phyloP scores from a whole-genome alignment of 139 green algal species.

The Chlamydomonas sphaeroides region DNA sequence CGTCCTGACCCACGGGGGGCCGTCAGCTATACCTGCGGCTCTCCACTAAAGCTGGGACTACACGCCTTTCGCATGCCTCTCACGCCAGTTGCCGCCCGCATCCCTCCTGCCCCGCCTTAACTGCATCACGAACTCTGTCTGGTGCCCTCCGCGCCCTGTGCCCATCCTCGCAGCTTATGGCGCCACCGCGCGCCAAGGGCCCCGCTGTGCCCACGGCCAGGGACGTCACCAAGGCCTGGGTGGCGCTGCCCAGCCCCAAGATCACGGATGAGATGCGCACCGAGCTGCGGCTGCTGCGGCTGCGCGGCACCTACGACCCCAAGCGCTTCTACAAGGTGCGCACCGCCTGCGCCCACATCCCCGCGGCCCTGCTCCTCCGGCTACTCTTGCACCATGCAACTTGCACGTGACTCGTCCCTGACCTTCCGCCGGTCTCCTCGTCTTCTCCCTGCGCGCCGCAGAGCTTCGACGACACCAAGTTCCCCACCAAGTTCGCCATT shows the following conservation, averaged over 20 bases:
- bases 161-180: slow-evolving; percentile 36
- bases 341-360: too few relatives aligned
- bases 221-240: slow-evolving; percentile 42
- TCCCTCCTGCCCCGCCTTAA: background rate
- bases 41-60: slow-evolving; percentile 11
- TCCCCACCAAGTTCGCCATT: slow-evolving; percentile 81
- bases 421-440: background rate
- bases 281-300: slow-evolving; percentile 80
- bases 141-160: background rate
- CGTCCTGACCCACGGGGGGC: slow-evolving; percentile 26
- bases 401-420: too few relatives aligned
- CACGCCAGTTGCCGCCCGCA: too few relatives aligned
- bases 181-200: slow-evolving; percentile 50
- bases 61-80: background rate
- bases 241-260: slow-evolving; percentile 17
- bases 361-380: too few relatives aligned
- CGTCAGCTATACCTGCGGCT: background rate
- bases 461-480: slow-evolving; percentile 72
- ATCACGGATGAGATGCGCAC: slow-evolving; percentile 71
- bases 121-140: background rate
- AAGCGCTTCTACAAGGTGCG: slow-evolving; percentile 91
- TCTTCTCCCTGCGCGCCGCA: background rate
- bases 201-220: background rate
- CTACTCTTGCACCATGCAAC: too few relatives aligned
- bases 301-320: slow-evolving; percentile 84